Conservation (phyloP, 2,329 filamentous ascomycete species). For the Alternaria brassicae region DNA sequence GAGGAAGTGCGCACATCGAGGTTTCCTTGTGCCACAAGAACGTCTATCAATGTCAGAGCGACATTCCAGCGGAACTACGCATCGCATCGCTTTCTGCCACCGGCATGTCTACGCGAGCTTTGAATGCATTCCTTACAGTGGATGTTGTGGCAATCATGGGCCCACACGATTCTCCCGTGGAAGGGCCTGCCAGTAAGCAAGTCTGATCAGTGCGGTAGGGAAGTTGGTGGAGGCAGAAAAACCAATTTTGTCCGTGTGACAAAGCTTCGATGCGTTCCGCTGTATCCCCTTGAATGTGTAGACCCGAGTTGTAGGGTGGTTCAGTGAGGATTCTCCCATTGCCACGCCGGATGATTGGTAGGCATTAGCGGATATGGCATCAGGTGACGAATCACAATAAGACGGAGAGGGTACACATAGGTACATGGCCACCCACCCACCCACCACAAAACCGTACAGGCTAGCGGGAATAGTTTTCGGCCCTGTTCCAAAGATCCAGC, state of each 20-base stretch:
- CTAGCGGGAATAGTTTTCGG: constrained; percentile 22
- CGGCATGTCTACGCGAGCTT: neutral
- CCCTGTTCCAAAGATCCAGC: constrained; percentile 15
- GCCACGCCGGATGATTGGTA: constrained; percentile 33
- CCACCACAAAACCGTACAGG: constrained; percentile 17
- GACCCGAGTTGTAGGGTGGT: constrained; percentile 30
- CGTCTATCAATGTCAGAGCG: neutral
- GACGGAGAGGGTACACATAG: constrained; percentile 21
- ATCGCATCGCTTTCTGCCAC: neutral
- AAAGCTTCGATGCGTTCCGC: constrained; percentile 34
- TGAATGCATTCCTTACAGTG: neutral
- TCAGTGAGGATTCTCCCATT: constrained; percentile 23
- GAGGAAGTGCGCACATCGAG: constrained; percentile 21
- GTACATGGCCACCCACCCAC: constrained; percentile 29
- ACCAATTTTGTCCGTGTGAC: constrained; percentile 33
- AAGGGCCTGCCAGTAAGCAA: constrained; percentile 12
- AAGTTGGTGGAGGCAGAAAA: constrained; percentile 15
- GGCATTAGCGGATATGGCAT: constrained; percentile 26
- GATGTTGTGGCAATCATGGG: constrained; percentile 7
- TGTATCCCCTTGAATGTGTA: constrained; percentile 23
- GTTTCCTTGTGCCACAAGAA: constrained; percentile 4
- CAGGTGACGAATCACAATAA: constrained; percentile 32
- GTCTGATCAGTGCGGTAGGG: constrained; percentile 5
- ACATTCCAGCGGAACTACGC: neutral
- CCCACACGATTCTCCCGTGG: constrained; percentile 5